Evolutionary conservation across 2,329 filamentous ascomycete species (phyloP).

Genomic region (Elsinoe necatrix): DNA sequence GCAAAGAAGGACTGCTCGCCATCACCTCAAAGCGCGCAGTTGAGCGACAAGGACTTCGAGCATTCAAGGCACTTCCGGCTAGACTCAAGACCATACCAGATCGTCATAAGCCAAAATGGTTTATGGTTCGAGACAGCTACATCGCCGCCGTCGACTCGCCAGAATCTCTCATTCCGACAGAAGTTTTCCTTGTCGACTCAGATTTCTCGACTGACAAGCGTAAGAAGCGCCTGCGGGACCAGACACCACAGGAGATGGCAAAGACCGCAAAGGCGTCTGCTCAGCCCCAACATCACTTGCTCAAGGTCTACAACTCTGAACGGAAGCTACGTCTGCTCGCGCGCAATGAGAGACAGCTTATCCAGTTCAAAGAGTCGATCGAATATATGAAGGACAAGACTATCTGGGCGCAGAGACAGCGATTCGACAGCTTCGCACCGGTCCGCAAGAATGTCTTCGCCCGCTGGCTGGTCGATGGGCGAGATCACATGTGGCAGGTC

Average conservation of each 20-base stretch:
- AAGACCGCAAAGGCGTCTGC: slow-evolving; percentile 54
- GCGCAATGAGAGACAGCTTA: slow-evolving; percentile 77
- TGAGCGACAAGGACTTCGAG: slow-evolving; percentile 23
- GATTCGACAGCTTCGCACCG: slow-evolving; percentile 90
- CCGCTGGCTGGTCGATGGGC: slow-evolving; percentile 92
- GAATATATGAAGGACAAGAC: slow-evolving; percentile 75
- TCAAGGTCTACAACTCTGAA: slow-evolving; percentile 86
- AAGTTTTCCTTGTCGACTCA: slow-evolving; percentile 92
- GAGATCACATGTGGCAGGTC: slow-evolving; percentile 99
- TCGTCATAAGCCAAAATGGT: slow-evolving; percentile 91
- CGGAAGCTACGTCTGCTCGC: slow-evolving; percentile 85
- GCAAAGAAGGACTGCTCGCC: slow-evolving; percentile 89
- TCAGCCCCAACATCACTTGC: slow-evolving; percentile 66
- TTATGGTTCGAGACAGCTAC: slow-evolving; percentile 94
- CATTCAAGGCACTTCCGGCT: slow-evolving; percentile 16
- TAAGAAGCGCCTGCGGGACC: slow-evolving; percentile 42
- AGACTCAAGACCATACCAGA: slow-evolving; percentile 40
- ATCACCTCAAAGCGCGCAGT: slow-evolving; percentile 74
- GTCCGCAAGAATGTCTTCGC: slow-evolving; percentile 79
- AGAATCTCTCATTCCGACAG: slow-evolving; percentile 97
- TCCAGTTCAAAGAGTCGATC: slow-evolving; percentile 92
- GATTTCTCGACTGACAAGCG: slow-evolving; percentile 77
- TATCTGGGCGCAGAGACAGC: slow-evolving; percentile 71
- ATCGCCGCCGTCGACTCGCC: slow-evolving; percentile 97
- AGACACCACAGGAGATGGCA: slow-evolving; percentile 53